phyloP scores from a whole-genome alignment of 805 yeast species.

The Kluyveromyces nonfermentans region DNA sequence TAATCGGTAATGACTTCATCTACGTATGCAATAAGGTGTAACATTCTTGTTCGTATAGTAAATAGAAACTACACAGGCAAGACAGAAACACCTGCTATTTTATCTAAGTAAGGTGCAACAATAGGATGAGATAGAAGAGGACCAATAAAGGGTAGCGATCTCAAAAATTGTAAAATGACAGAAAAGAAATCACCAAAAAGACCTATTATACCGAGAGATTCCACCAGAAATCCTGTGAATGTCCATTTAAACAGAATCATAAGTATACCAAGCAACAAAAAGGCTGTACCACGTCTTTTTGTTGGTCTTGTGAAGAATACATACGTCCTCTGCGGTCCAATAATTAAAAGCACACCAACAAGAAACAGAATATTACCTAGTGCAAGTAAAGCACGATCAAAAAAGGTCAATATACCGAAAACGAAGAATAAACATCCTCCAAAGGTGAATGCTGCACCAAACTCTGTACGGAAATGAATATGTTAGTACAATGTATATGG shows the following conservation, averaged over 20 bases:
- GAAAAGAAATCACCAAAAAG: conserved; percentile 92
- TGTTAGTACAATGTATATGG: conserved; percentile 5
- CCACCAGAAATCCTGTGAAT: conserved; percentile 76
- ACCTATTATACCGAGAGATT: conserved; percentile 80
- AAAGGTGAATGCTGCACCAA: conserved; percentile 89
- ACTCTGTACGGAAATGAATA: conserved; percentile 37
- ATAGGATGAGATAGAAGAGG: conserved; percentile 72
- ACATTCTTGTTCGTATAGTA: background rate
- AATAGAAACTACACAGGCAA: conserved; percentile 43
- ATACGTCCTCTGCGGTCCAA: conserved; percentile 78
- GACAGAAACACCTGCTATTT: conserved; percentile 56
- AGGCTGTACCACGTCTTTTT: conserved; percentile 78
- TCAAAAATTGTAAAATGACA: conserved; percentile 73
- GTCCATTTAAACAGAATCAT: conserved; percentile 69
- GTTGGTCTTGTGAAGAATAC: conserved; percentile 79
- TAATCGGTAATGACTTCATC: no score
- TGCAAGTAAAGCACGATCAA: conserved; percentile 82
- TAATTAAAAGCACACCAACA: conserved; percentile 75
- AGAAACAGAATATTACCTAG: conserved; percentile 76
- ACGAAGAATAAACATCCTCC: conserved; percentile 69
- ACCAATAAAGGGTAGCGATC: conserved; percentile 84
- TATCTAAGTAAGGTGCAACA: conserved; percentile 66
- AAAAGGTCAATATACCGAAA: conserved; percentile 75
- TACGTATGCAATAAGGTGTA: background rate
- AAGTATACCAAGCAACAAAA: conserved; percentile 65